These are phyloP conservation scores for Rubia balearica DNA, from an alignment of 305 asterid species.

Conservation along the genomic window DNA sequence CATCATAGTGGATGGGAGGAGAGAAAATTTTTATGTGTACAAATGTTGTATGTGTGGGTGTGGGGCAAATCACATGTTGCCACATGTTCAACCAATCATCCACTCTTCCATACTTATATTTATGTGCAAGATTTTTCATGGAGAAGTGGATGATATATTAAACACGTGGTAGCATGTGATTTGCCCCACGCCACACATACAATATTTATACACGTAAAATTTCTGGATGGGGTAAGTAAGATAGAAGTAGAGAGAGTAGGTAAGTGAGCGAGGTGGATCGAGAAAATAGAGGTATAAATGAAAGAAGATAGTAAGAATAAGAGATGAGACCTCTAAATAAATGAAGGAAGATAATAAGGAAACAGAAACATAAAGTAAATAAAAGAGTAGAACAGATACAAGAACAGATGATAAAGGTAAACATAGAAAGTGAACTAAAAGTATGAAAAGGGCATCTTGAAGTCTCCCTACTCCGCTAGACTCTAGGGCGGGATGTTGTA, in stretches of 20 bases:
- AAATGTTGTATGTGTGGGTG: no score
- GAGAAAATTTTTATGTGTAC: no score
- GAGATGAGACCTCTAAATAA: not conserved
- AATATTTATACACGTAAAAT: no score
- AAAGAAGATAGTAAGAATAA: not conserved
- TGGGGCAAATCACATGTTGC: no score
- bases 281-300: not conserved
- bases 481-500: not conserved
- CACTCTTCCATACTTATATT: no score
- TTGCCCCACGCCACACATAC: no score
- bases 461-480: not conserved
- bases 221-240: not conserved
- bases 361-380: not conserved
- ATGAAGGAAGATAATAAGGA: not conserved
- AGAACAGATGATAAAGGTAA: not conserved
- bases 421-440: no score
- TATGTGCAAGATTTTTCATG: no score
- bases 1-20: not conserved
- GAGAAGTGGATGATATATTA: no score
- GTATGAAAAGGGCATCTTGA: not conserved
- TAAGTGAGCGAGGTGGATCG: not conserved
- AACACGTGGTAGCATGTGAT: no score
- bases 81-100: no score
- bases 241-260: not conserved
- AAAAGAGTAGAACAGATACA: not conserved